phyloP scores from a whole-genome alignment of 2,329 filamentous ascomycete species.

The Ophiostoma novo-ulmi region DNA sequence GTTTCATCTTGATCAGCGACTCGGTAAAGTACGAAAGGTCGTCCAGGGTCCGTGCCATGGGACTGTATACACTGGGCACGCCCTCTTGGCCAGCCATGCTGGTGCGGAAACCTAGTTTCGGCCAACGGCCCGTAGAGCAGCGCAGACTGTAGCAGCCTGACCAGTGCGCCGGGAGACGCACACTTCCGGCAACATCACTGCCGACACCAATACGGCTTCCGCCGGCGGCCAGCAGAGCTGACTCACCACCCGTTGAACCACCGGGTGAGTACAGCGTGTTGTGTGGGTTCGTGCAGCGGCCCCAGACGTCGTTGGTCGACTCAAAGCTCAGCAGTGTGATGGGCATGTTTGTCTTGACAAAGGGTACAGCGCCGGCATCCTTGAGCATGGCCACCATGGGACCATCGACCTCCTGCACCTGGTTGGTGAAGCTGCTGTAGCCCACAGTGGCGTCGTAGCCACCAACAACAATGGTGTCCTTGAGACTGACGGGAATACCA shows the following conservation, averaged over 20 bases:
- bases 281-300: conserved; percentile 35
- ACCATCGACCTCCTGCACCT: conserved; percentile 28
- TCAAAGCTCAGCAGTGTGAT: conserved; percentile 32
- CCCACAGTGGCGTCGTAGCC: conserved; percentile 37
- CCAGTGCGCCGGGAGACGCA: conserved; percentile 33
- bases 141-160: conserved; percentile 34
- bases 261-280: conserved; percentile 35
- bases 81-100: conserved; percentile 52
- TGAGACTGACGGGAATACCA: conserved; percentile 46
- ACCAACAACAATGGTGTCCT: conserved; percentile 45
- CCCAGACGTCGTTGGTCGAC: conserved; percentile 37
- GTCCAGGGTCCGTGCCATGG: conserved; percentile 52
- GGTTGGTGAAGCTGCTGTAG: conserved; percentile 26
- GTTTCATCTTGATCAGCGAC: conserved; percentile 51
- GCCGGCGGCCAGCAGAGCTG: conserved; percentile 34
- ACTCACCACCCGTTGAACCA: conserved; percentile 39
- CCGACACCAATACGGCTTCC: conserved; percentile 36
- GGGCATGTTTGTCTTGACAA: conserved; percentile 33
- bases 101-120: conserved; percentile 28
- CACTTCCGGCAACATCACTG: conserved; percentile 34
- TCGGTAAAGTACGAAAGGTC: conserved; percentile 51
- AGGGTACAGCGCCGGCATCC: conserved; percentile 43
- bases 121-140: conserved; percentile 32
- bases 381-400: conserved; percentile 33
- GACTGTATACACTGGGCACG: conserved; percentile 52